Evolutionary conservation across 1,284 basidiomycete species (phyloP).

Genomic region (Puccinia hordei): DNA sequence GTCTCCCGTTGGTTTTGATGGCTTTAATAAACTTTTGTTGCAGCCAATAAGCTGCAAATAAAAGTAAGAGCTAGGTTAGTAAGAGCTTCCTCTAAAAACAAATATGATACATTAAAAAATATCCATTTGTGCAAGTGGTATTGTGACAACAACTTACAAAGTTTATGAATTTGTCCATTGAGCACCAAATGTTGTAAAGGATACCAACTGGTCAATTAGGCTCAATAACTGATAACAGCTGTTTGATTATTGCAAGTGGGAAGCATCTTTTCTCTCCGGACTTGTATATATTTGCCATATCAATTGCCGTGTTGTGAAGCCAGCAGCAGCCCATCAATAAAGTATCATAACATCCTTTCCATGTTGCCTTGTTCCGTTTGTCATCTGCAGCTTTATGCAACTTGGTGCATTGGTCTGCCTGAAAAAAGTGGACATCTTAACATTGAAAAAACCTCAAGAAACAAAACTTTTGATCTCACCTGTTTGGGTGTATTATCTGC

Average conservation of each 20-base stretch:
- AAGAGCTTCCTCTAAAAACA: no score
- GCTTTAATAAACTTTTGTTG: no score
- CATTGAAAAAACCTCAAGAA: no score
- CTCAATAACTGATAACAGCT: background rate
- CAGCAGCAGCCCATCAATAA: background rate
- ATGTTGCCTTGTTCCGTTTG: constrained; percentile 11
- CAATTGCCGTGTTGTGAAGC: background rate
- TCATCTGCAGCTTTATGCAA: constrained; percentile 21
- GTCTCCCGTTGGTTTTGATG: no score
- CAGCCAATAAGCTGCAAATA: no score
- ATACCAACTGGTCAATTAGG: background rate
- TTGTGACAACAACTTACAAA: no score
- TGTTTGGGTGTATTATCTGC: background rate
- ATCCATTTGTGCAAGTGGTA: no score
- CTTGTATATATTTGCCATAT: constrained; percentile 1
- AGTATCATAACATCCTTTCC: constrained; percentile 24
- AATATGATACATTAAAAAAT: no score
- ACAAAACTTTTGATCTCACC: constrained; percentile 4
- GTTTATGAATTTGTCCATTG: background rate
- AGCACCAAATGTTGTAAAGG: constrained; percentile 9
- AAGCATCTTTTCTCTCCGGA: background rate
- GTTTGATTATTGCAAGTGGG: background rate
- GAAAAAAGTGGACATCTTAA: no score
- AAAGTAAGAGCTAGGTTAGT: no score
- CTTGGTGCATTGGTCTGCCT: constrained; percentile 14